Percentiles rank a stretch among this genome's conserved stretches.
These are phyloP conservation scores for Peziza echinospora DNA, from an alignment of 495 filamentous ascomycete genomes.

Conservation along the genomic window DNA sequence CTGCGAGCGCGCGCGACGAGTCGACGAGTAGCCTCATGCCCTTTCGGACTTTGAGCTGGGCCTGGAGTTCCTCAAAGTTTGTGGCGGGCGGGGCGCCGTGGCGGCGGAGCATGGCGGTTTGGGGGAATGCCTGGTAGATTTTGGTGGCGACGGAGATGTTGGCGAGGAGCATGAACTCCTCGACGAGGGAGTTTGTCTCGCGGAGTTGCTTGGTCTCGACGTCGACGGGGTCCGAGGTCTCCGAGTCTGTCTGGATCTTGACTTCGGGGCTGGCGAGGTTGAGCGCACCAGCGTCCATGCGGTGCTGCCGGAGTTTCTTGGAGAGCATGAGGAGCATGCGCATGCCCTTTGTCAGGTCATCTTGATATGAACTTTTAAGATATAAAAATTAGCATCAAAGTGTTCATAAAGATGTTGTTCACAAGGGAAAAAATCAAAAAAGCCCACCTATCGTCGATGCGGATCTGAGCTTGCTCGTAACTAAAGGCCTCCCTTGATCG, in stretches of 20 bases:
- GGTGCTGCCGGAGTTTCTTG: conserved; percentile 82
- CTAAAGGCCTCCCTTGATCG: conserved; percentile 94
- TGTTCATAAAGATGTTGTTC: no score
- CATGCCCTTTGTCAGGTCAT: conserved; percentile 81
- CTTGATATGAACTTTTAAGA: conserved; percentile 39
- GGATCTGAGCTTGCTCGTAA: conserved; percentile 84
- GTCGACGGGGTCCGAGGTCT: conserved; percentile 88
- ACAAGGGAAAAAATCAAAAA: not conserved
- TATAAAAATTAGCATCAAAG: no score
- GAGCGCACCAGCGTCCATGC: conserved; percentile 84
- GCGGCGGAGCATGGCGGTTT: conserved; percentile 79
- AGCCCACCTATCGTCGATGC: conserved; percentile 60
- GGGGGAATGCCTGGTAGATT: conserved; percentile 73
- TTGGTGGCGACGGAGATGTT: conserved; percentile 81
- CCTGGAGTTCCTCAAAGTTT: conserved; percentile 84
- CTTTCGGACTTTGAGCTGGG: conserved; percentile 68
- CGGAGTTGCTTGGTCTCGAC: conserved; percentile 83
- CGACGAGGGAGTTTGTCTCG: conserved; percentile 92
- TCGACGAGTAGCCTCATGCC: conserved; percentile 57
- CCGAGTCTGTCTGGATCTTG: conserved; percentile 74
- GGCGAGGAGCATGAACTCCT: conserved; percentile 98
- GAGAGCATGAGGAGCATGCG: conserved; percentile 68
- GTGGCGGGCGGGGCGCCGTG: conserved; percentile 80
- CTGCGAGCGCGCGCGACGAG: conserved; percentile 73
- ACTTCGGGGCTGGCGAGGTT: conserved; percentile 93